Evolutionary conservation across 768 basidiomycete genomes (phyloP).

Genomic region (Pleurotus ostreatus): DNA sequence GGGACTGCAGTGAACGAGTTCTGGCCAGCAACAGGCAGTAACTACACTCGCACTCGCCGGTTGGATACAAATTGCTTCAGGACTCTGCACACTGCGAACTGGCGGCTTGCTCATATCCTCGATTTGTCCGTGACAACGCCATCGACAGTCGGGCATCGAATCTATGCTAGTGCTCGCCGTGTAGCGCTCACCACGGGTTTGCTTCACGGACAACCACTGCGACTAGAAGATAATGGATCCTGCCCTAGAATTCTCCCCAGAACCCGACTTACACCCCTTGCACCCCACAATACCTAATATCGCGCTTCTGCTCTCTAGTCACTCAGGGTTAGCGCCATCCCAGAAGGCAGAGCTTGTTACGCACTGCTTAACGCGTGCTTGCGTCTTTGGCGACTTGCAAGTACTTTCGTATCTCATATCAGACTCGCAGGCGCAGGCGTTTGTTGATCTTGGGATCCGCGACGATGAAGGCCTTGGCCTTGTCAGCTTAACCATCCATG

Average conservation of each 20-base stretch:
- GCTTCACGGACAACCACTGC: no score
- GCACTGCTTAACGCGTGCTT: constrained; percentile 73
- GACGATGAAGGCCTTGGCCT: constrained; percentile 88
- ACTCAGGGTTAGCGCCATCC: constrained; percentile 61
- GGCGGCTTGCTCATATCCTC: neutral
- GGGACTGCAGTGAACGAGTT: no score
- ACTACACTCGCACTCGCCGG: neutral
- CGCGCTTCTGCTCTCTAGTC: constrained; percentile 55
- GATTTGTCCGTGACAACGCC: neutral
- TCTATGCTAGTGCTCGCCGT: neutral
- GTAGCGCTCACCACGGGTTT: no score
- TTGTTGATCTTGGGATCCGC: constrained; percentile 61
- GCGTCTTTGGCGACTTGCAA: constrained; percentile 72
- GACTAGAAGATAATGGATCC: neutral
- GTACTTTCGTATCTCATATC: constrained; percentile 69
- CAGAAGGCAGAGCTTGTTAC: constrained; percentile 70
- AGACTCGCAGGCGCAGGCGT: constrained; percentile 61
- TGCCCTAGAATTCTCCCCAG: constrained; percentile 56
- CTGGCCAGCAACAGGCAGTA: neutral
- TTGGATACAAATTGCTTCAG: no score
- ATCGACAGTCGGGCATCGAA: neutral
- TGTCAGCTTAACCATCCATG: constrained; percentile 73
- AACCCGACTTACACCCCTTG: constrained; percentile 78
- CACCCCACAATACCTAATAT: constrained; percentile 67
- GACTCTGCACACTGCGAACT: no score